These are phyloP conservation scores for Fusarium duplospermum DNA, from an alignment of 2,329 filamentous ascomycete genomes.

Conservation along the genomic window DNA sequence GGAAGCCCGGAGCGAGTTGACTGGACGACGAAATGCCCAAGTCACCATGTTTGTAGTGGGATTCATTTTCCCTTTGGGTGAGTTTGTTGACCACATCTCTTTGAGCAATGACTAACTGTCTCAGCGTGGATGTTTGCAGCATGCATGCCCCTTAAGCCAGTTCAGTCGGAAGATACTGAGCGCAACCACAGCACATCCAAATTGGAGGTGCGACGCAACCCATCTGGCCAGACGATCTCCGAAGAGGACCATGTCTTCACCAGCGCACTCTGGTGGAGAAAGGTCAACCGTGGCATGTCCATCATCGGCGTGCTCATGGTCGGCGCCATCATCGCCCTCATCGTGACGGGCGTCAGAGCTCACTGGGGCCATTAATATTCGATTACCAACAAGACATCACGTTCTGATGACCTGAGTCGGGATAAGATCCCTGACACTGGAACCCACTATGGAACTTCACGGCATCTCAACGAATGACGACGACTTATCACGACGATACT, in stretches of 20 bases:
- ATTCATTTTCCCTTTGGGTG: slow-evolving; percentile 81
- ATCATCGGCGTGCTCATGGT: slow-evolving; percentile 66
- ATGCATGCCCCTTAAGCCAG: slow-evolving; percentile 75
- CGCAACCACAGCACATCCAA: slow-evolving; percentile 55
- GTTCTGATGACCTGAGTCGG: slow-evolving; percentile 31
- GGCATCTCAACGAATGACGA: slow-evolving; percentile 44
- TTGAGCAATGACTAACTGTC: slow-evolving; percentile 18
- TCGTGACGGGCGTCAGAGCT: slow-evolving; percentile 63
- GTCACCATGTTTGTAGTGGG: slow-evolving; percentile 80
- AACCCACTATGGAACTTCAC: slow-evolving; percentile 27
- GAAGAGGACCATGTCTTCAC: slow-evolving; percentile 60
- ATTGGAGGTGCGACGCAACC: slow-evolving; percentile 52
- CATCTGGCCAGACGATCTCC: slow-evolving; percentile 49
- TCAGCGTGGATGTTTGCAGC: slow-evolving; percentile 84
- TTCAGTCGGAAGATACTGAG: slow-evolving; percentile 63
- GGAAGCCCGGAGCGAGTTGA: slow-evolving; percentile 67
- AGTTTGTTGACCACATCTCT: slow-evolving; percentile 43
- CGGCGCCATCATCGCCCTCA: slow-evolving; percentile 62
- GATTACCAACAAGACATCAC: slow-evolving; percentile 24
- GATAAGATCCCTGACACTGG: slow-evolving; percentile 3
- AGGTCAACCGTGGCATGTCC: slow-evolving; percentile 69
- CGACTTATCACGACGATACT: slow-evolving; percentile 42
- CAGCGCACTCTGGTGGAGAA: slow-evolving; percentile 70
- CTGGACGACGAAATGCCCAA: slow-evolving; percentile 78
- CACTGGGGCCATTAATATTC: slow-evolving; percentile 54